Evolutionary conservation across 2,329 filamentous ascomycete genomes (phyloP).

Genomic region (Calonectria pauciramosa): DNA sequence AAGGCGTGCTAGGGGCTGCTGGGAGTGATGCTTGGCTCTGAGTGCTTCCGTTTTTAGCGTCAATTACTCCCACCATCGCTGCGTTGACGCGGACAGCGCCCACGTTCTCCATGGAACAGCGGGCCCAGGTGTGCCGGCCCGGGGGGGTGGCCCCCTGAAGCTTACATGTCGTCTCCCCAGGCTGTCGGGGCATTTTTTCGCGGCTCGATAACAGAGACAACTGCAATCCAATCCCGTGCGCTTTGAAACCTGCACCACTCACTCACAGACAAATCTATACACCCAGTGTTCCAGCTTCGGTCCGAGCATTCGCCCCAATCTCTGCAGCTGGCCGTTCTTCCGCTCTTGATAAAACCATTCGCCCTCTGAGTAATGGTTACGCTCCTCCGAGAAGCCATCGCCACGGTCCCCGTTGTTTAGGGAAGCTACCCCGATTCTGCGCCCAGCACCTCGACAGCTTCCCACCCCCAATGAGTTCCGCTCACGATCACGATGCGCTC

Average conservation of each 20-base stretch:
- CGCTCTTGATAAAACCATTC: background rate
- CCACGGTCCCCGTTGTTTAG: slow-evolving; percentile 20
- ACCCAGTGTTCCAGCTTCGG: slow-evolving; percentile 22
- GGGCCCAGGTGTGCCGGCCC: slow-evolving; percentile 8
- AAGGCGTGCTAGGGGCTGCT: slow-evolving; percentile 5
- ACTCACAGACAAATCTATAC: slow-evolving; percentile 25
- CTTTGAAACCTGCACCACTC: slow-evolving; percentile 31
- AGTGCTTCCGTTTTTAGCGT: slow-evolving; percentile 41
- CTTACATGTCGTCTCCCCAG: slow-evolving; percentile 15
- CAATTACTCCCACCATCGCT: slow-evolving; percentile 34
- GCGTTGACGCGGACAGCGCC: slow-evolving; percentile 33
- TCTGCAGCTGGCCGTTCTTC: slow-evolving; percentile 10
- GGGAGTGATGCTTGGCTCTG: background rate
- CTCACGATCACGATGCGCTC: slow-evolving; percentile 40
- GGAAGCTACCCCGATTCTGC: slow-evolving; percentile 30
- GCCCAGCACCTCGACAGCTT: slow-evolving; percentile 31
- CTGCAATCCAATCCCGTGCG: slow-evolving; percentile 38
- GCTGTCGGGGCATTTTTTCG: slow-evolving; percentile 27
- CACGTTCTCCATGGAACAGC: slow-evolving; percentile 30
- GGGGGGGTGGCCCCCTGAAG: slow-evolving; percentile 26
- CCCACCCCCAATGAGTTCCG: slow-evolving; percentile 45
- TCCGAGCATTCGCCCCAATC: slow-evolving; percentile 4
- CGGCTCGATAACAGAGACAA: slow-evolving; percentile 35
- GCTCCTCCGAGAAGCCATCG: slow-evolving; percentile 22
- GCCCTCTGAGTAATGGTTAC: slow-evolving; percentile 19